Percentiles rank a stretch among this genome's conserved stretches.
phyloP scores from a whole-genome alignment of 202 grass and related monocot species.

The Setaria viridis region DNA sequence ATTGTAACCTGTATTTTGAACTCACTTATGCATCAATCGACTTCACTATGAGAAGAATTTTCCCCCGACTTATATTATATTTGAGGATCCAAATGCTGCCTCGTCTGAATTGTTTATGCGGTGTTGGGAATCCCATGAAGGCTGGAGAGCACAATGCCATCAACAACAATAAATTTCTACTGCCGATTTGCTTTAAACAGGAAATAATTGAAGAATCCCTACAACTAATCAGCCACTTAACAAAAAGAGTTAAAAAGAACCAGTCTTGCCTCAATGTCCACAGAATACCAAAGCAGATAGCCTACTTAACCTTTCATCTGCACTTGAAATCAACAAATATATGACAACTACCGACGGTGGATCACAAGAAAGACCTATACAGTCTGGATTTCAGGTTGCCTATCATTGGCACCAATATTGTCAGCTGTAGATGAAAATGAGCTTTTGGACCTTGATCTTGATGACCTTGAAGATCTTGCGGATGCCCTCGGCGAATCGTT shows the following conservation, averaged over 20 bases:
- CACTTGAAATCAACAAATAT: too few species aligned
- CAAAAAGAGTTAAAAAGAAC: not conserved
- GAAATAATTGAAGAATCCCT: not conserved
- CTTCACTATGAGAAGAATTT: not conserved
- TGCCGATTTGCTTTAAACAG: not conserved
- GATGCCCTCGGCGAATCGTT: slow-evolving; percentile 48
- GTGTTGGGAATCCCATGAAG: not conserved
- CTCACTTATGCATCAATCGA: not conserved
- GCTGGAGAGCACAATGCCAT: not conserved
- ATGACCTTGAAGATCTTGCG: slow-evolving; percentile 50
- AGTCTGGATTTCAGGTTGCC: slow-evolving; percentile 45
- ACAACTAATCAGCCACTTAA: not conserved
- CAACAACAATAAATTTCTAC: not conserved
- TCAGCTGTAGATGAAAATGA: slow-evolving; percentile 56
- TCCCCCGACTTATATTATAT: not conserved
- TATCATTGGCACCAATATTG: slow-evolving; percentile 21
- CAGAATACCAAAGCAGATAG: not conserved
- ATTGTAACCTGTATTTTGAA: not conserved
- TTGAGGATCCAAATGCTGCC: not conserved
- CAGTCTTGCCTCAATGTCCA: not conserved
- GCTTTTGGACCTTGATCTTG: slow-evolving; percentile 60
- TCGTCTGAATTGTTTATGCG: too few species aligned
- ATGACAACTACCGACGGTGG: not conserved
- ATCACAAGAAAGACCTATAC: slow-evolving; percentile 41
- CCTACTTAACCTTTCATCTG: not conserved